Evolutionary conservation across 1,139 yeast genomes (phyloP).

Genomic region (Debaryomyces singareniensis): DNA sequence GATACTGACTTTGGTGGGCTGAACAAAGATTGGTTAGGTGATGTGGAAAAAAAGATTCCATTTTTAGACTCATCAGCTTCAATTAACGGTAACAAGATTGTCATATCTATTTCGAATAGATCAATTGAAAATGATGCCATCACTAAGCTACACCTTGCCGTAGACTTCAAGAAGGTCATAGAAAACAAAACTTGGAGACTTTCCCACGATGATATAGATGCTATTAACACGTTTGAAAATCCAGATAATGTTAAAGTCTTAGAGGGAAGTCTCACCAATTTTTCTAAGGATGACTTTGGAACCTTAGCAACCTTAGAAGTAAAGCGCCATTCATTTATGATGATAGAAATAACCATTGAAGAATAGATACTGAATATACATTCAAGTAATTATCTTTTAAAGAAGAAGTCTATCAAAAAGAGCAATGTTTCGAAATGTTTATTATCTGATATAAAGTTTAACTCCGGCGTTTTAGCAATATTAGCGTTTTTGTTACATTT

Average conservation of each 20-base stretch:
- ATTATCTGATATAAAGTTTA: too few species aligned
- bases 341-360: too few species aligned
- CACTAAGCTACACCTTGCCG: constrained; percentile 12
- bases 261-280: too few species aligned
- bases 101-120: constrained; percentile 22
- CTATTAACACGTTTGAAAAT: constrained; percentile 14
- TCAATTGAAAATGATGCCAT: constrained; percentile 13
- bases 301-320: too few species aligned
- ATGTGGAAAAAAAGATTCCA: constrained; percentile 14
- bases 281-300: too few species aligned
- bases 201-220: constrained; percentile 19
- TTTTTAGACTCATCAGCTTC: constrained; percentile 17
- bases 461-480: too few species aligned
- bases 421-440: too few species aligned
- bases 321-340: too few species aligned
- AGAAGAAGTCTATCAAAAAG: too few species aligned
- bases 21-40: constrained; percentile 7
- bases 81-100: constrained; percentile 10
- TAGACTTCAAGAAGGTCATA: constrained; percentile 8
- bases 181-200: constrained; percentile 10
- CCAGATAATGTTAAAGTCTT: constrained; percentile 8
- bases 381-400: too few species aligned
- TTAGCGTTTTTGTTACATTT: too few species aligned
- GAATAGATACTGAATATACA: too few species aligned
- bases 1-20: constrained; percentile 10